Evolutionary conservation across 2,329 filamentous ascomycete genomes (phyloP).

Genomic region (Cladobotryum mycophilum): DNA sequence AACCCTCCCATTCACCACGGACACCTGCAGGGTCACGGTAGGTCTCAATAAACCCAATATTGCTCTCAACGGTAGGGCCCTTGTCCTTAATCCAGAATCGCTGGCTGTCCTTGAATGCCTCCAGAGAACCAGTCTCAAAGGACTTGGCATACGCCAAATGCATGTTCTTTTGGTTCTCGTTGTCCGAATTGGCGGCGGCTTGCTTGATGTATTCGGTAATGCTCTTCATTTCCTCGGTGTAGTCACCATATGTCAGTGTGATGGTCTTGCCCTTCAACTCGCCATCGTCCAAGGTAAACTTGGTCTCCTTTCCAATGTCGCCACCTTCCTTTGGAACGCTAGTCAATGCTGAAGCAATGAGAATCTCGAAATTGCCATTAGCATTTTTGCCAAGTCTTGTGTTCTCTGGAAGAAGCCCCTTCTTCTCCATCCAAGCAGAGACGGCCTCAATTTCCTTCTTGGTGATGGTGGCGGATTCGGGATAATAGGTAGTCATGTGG

Average conservation of each 20-base stretch:
- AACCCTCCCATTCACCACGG: slow-evolving; percentile 79
- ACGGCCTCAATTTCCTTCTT: slow-evolving; percentile 68
- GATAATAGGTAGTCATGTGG: slow-evolving; percentile 79
- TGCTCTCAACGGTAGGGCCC: slow-evolving; percentile 71
- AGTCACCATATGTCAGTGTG: slow-evolving; percentile 68
- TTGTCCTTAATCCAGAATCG: slow-evolving; percentile 79
- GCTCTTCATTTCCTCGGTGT: slow-evolving; percentile 63
- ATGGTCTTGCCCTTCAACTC: slow-evolving; percentile 60
- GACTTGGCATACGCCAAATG: slow-evolving; percentile 67
- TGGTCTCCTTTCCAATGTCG: slow-evolving; percentile 61
- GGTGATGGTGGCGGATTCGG: slow-evolving; percentile 66
- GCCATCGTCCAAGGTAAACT: slow-evolving; percentile 55
- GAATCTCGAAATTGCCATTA: slow-evolving; percentile 60
- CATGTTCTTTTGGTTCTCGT: slow-evolving; percentile 70
- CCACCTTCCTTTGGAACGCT: slow-evolving; percentile 55
- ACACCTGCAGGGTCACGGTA: slow-evolving; percentile 79
- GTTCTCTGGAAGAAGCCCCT: slow-evolving; percentile 68
- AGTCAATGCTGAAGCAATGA: slow-evolving; percentile 64
- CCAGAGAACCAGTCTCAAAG: slow-evolving; percentile 66
- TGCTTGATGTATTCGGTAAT: slow-evolving; percentile 62
- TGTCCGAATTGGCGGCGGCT: slow-evolving; percentile 63
- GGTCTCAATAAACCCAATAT: slow-evolving; percentile 80
- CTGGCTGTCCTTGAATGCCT: slow-evolving; percentile 75
- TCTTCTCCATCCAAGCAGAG: slow-evolving; percentile 66
- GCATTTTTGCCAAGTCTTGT: slow-evolving; percentile 64